Conservation (phyloP, 2,329 filamentous ascomycete species). For the Tolypocladium cylindrosporum region DNA sequence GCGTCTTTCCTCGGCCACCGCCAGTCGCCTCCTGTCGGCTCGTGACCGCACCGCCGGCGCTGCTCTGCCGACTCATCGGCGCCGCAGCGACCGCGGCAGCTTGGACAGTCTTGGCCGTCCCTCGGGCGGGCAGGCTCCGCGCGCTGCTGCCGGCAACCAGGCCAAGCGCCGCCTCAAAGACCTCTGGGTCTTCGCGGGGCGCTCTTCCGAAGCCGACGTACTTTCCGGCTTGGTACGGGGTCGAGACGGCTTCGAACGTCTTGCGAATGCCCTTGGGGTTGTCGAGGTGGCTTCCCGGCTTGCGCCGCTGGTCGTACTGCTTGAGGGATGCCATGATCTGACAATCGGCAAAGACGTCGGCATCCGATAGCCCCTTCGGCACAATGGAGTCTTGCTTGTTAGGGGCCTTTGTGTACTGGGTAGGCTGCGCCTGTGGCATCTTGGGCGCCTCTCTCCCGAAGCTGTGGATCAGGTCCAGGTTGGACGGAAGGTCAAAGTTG, state of each 20-base stretch:
- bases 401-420: constrained; percentile 49
- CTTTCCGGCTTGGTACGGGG: constrained; percentile 34
- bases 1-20: constrained; percentile 37
- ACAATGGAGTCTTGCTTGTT: constrained; percentile 46
- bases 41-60: constrained; percentile 45
- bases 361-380: constrained; percentile 36
- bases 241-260: constrained; percentile 44
- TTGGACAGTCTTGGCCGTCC: constrained; percentile 10
- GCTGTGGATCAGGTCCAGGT: constrained; percentile 44
- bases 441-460: constrained; percentile 39
- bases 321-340: constrained; percentile 48
- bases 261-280: constrained; percentile 41
- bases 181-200: constrained; percentile 35
- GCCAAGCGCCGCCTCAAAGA: constrained; percentile 38
- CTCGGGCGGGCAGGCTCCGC: constrained; percentile 29
- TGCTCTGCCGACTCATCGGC: constrained; percentile 48
- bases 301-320: constrained; percentile 43
- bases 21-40: constrained; percentile 42
- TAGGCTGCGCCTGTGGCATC: constrained; percentile 46
- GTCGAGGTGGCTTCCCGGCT: constrained; percentile 46
- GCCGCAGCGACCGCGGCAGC: constrained; percentile 21
- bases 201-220: constrained; percentile 38
- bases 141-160: constrained; percentile 32
- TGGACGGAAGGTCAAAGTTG: constrained; percentile 48
- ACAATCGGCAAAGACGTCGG: constrained; percentile 45